phyloP scores from a whole-genome alignment of 2,329 filamentous ascomycete species.

The Reticulascus tulasneorum region DNA sequence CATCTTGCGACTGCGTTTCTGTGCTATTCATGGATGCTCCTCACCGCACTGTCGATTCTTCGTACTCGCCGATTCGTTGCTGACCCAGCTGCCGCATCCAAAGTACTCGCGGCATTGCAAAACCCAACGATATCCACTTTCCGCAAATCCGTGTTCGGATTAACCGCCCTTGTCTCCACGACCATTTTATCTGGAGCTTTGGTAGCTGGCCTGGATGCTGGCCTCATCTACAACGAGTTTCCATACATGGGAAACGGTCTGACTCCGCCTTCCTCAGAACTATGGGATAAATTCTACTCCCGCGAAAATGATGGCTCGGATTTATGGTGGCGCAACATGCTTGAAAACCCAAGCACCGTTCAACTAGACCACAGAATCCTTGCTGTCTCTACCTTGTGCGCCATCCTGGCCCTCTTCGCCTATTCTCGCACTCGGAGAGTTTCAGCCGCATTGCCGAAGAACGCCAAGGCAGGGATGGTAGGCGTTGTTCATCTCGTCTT shows the following conservation, averaged over 20 bases:
- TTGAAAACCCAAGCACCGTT: constrained; percentile 93
- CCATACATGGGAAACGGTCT: constrained; percentile 88
- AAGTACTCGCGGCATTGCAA: constrained; percentile 57
- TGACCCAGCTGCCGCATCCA: constrained; percentile 59
- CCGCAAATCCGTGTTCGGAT: constrained; percentile 65
- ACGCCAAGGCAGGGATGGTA: constrained; percentile 64
- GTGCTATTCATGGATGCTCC: constrained; percentile 92
- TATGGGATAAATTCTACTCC: constrained; percentile 82
- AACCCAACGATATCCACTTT: constrained; percentile 68
- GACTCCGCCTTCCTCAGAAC: constrained; percentile 74
- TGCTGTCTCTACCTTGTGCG: constrained; percentile 81
- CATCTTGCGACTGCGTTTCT: constrained; percentile 88
- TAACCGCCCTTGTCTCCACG: constrained; percentile 74
- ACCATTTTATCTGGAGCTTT: constrained; percentile 93
- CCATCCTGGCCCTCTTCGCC: constrained; percentile 74
- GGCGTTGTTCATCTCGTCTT: constrained; percentile 80
- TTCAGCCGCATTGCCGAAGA: constrained; percentile 54
- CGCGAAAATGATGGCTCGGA: constrained; percentile 75
- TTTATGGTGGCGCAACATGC: constrained; percentile 93
- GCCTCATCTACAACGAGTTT: constrained; percentile 98
- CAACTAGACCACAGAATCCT: constrained; percentile 94
- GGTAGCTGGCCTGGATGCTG: constrained; percentile 91
- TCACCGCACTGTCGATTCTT: constrained; percentile 80
- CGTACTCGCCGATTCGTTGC: constrained; percentile 69
- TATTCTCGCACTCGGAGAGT: constrained; percentile 68